phyloP scores from a whole-genome alignment of 768 basidiomycete species.

The Leccinum subgranulosum region DNA sequence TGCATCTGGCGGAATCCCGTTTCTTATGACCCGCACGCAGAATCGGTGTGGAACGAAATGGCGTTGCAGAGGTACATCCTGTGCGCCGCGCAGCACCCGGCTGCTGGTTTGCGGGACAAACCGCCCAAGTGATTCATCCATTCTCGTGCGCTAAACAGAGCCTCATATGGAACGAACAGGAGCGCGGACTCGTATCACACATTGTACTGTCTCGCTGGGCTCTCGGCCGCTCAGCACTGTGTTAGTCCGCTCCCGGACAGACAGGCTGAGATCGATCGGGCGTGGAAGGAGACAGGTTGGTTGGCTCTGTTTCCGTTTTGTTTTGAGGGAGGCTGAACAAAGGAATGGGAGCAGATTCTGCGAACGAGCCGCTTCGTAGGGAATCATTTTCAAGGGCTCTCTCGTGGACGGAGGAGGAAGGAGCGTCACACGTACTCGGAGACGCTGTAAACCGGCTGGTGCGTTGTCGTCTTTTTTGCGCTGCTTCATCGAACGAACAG shows the following conservation, averaged over 20 bases:
- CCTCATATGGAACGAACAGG: constrained; percentile 39
- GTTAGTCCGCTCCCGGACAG: constrained; percentile 47
- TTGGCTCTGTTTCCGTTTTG: neutral
- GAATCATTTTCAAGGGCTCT: constrained; percentile 53
- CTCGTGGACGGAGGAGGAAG: constrained; percentile 68
- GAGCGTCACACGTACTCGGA: constrained; percentile 54
- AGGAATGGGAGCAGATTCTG: constrained; percentile 20
- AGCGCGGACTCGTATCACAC: constrained; percentile 95
- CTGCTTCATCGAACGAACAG: neutral
- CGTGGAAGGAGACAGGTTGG: constrained; percentile 36
- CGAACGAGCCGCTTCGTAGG: constrained; percentile 33
- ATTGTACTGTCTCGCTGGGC: constrained; percentile 85
- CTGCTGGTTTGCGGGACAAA: constrained; percentile 91
- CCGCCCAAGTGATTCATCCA: constrained; percentile 73
- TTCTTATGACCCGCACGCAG: constrained; percentile 23
- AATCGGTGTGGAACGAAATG: constrained; percentile 50
- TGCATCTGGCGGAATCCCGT: neutral
- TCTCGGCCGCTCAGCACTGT: constrained; percentile 85
- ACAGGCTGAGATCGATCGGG: constrained; percentile 30
- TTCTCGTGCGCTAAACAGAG: neutral
- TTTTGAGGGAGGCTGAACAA: constrained; percentile 7
- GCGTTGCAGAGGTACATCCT: constrained; percentile 89
- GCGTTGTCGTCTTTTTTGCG: constrained; percentile 22
- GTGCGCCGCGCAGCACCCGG: constrained; percentile 78
- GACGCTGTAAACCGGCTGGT: constrained; percentile 62